These are phyloP conservation scores for Hylodesmum podocarpum DNA, from an alignment of 306 rosid genomes.

Conservation along the genomic window DNA sequence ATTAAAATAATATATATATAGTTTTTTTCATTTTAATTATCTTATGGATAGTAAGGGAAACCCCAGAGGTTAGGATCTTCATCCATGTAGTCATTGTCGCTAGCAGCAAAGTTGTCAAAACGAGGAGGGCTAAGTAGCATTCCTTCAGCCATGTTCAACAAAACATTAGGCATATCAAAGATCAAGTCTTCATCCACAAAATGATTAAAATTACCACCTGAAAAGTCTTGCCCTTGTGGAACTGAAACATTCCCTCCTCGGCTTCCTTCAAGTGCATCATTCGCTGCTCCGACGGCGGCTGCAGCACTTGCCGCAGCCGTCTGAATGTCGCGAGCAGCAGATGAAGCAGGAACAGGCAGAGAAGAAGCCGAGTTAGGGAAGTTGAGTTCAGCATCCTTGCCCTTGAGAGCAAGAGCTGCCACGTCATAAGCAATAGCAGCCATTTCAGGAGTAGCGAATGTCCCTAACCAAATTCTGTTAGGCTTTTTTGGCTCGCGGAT, in stretches of 20 bases:
- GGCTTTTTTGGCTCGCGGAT: conserved; percentile 51
- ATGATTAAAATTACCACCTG: not conserved
- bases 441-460: conserved; percentile 87
- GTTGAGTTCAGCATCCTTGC: conserved; percentile 67
- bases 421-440: conserved; percentile 94
- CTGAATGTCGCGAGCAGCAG: conserved; percentile 77
- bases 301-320: conserved; percentile 82
- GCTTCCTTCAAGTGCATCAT: conserved; percentile 23
- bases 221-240: not conserved
- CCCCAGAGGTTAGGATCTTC: conserved; percentile 53
- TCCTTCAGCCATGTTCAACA: conserved; percentile 84
- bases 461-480: conserved; percentile 82
- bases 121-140: conserved; percentile 97
- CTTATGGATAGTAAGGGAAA: conserved; percentile 31
- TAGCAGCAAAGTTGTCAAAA: conserved; percentile 32
- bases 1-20: not conserved
- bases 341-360: conserved; percentile 74
- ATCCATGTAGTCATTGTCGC: not conserved
- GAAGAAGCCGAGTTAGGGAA: conserved; percentile 86
- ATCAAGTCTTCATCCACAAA: conserved; percentile 87
- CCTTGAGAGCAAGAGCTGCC: conserved; percentile 88
- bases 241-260: not conserved
- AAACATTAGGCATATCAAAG: conserved; percentile 85
- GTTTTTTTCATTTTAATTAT: not conserved
- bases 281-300: conserved; percentile 58